These are phyloP conservation scores for Phialocephala subalpina DNA, from an alignment of 2,329 filamentous ascomycete species.

Conservation along the genomic window DNA sequence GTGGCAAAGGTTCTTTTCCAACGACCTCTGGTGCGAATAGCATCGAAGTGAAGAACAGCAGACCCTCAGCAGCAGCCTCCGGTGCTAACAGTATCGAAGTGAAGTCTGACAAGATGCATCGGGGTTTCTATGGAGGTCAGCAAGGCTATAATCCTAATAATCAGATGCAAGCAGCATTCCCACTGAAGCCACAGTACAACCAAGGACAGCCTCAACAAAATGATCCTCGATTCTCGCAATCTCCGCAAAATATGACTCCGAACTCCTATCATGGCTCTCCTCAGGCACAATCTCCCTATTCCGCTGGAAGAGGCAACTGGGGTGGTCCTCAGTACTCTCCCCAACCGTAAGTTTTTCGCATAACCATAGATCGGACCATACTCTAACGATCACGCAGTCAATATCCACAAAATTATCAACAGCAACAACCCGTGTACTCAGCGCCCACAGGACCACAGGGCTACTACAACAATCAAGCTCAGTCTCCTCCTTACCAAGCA, in stretches of 20 bases:
- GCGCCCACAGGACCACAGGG: slow-evolving; percentile 61
- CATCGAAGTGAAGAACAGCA: slow-evolving; percentile 41
- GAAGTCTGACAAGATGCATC: slow-evolving; percentile 46
- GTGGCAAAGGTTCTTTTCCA: slow-evolving; percentile 24
- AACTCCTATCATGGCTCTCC: slow-evolving; percentile 66
- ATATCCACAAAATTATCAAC: slow-evolving; percentile 68
- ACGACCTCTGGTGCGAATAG: slow-evolving; percentile 44
- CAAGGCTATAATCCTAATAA: slow-evolving; percentile 47
- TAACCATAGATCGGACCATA: neutral
- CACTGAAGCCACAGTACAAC: slow-evolving; percentile 47
- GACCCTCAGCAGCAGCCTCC: slow-evolving; percentile 41
- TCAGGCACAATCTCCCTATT: slow-evolving; percentile 67
- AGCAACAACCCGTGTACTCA: slow-evolving; percentile 62
- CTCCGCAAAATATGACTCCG: slow-evolving; percentile 64
- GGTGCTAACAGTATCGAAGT: slow-evolving; percentile 48
- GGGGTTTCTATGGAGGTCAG: slow-evolving; percentile 45
- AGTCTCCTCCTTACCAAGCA: slow-evolving; percentile 61
- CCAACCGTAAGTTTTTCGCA: slow-evolving; percentile 55
- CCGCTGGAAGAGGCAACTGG: slow-evolving; percentile 61
- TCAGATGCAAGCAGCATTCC: slow-evolving; percentile 47
- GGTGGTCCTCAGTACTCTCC: slow-evolving; percentile 50
- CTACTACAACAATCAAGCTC: slow-evolving; percentile 52
- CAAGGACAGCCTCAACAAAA: slow-evolving; percentile 42
- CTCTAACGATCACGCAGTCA: slow-evolving; percentile 58
- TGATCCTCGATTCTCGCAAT: slow-evolving; percentile 59